Percentiles rank a stretch among this genome's conserved stretches.
These are phyloP conservation scores for Osmozyma mogii DNA, from an alignment of 805 yeast genomes.

Conservation along the genomic window DNA sequence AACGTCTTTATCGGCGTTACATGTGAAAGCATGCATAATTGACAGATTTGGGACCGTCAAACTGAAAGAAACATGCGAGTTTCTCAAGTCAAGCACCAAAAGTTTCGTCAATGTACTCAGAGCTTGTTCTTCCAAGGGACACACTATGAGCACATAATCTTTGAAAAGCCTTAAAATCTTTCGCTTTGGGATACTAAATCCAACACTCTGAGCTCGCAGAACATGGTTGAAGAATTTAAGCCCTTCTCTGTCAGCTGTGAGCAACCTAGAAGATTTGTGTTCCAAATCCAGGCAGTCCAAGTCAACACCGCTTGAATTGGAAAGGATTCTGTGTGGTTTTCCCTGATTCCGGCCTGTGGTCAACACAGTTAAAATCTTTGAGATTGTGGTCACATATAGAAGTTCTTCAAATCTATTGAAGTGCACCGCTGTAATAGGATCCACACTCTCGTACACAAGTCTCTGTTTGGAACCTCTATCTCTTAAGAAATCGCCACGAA, in stretches of 20 bases:
- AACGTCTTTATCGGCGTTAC: conserved; percentile 42
- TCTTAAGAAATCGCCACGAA: conserved; percentile 80
- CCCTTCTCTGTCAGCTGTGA: conserved; percentile 60
- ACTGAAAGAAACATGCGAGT: conserved; percentile 64
- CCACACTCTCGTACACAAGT: conserved; percentile 60
- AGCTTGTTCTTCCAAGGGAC: conserved; percentile 33
- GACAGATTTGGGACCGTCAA: conserved; percentile 56
- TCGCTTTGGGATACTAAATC: conserved; percentile 50
- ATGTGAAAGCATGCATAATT: conserved; percentile 48
- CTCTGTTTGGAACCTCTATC: conserved; percentile 91
- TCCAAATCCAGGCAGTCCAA: conserved; percentile 42
- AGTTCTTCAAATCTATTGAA: conserved; percentile 44
- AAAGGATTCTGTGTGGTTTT: conserved; percentile 42
- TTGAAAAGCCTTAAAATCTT: conserved; percentile 38
- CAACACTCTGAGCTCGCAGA: conserved; percentile 47
- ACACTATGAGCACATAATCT: conserved; percentile 52
- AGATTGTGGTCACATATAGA: conserved; percentile 68
- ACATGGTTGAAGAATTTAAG: conserved; percentile 53
- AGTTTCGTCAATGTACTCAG: conserved; percentile 42
- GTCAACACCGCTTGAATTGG: conserved; percentile 41
- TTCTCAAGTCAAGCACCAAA: conserved; percentile 58
- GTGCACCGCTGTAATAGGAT: conserved; percentile 74
- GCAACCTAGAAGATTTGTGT: conserved; percentile 37
- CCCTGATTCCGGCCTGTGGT: conserved; percentile 78
- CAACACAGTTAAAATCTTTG: conserved; percentile 59